Evolutionary conservation across 1,284 basidiomycete species (phyloP).

Genomic region (Pulveroboletus sp.): DNA sequence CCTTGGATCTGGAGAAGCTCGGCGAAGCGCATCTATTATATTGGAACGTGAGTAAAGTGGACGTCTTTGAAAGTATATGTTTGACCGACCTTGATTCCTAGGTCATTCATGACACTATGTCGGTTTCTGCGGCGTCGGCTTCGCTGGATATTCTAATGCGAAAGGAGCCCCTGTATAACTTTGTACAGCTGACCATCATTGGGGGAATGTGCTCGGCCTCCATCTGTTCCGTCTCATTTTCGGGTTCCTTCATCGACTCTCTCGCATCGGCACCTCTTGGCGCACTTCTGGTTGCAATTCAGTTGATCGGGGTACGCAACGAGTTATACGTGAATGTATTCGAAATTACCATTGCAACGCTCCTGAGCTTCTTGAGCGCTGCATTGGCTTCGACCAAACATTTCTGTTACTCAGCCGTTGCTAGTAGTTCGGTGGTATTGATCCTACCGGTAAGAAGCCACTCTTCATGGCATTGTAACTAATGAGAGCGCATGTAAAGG

Average conservation of each 20-base stretch:
- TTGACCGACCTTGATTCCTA: slow-evolving; percentile 27
- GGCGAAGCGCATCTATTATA: slow-evolving; percentile 77
- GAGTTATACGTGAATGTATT: slow-evolving; percentile 87
- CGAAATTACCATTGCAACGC: slow-evolving; percentile 81
- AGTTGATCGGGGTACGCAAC: slow-evolving; percentile 72
- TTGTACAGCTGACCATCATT: slow-evolving; percentile 70
- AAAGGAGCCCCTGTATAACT: slow-evolving; percentile 60
- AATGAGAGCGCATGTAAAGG: slow-evolving; percentile 41
- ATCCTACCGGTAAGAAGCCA: slow-evolving; percentile 71
- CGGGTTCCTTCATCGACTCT: slow-evolving; percentile 80
- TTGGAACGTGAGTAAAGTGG: slow-evolving; percentile 62
- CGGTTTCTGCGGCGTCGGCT: slow-evolving; percentile 76
- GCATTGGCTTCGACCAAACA: slow-evolving; percentile 68
- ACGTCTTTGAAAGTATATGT: neutral
- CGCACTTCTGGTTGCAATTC: slow-evolving; percentile 75
- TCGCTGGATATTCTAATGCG: slow-evolving; percentile 80
- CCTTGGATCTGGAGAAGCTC: slow-evolving; percentile 78
- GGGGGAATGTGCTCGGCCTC: slow-evolving; percentile 83
- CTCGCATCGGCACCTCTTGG: slow-evolving; percentile 79
- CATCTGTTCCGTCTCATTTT: slow-evolving; percentile 74
- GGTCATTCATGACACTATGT: slow-evolving; percentile 86
- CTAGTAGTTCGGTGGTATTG: slow-evolving; percentile 82
- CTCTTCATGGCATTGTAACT: neutral
- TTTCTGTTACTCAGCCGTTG: slow-evolving; percentile 87
- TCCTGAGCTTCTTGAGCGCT: slow-evolving; percentile 82